These are phyloP conservation scores for Paulownia fortunei DNA, from an alignment of 257 asterid genomes.

Conservation along the genomic window DNA sequence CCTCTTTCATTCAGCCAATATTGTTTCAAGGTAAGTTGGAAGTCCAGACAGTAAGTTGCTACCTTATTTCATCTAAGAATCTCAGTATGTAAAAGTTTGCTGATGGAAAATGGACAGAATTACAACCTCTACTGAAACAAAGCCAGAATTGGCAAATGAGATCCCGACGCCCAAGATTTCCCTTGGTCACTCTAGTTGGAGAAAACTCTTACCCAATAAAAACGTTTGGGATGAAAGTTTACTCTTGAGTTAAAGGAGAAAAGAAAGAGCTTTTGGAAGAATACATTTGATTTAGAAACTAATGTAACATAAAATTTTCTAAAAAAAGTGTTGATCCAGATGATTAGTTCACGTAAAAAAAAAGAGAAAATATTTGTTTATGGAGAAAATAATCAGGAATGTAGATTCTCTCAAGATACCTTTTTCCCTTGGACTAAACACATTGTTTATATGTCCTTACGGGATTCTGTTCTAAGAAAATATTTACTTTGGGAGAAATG, in stretches of 20 bases:
- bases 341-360: neutral
- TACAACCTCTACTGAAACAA: constrained; percentile 5
- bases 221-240: neutral
- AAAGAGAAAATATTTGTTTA: neutral
- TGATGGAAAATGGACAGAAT: constrained; percentile 21
- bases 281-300: neutral
- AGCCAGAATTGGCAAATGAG: constrained; percentile 24
- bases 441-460: neutral
- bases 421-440: neutral
- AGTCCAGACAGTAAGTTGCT: constrained; percentile 8
- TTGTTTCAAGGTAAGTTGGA: constrained; percentile 75
- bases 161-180: neutral
- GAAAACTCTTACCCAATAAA: neutral
- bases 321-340: neutral
- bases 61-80: constrained; percentile 2
- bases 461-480: constrained; percentile 1
- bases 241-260: neutral
- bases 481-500: neutral
- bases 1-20: constrained; percentile 83
- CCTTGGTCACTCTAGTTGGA: neutral
- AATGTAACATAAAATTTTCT: neutral
- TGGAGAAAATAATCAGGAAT: constrained; percentile 4
- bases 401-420: neutral
- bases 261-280: neutral
- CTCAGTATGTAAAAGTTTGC: constrained; percentile 20